These are phyloP conservation scores for Didymella keratinophila DNA, from an alignment of 2,329 filamentous ascomycete species.

Conservation along the genomic window DNA sequence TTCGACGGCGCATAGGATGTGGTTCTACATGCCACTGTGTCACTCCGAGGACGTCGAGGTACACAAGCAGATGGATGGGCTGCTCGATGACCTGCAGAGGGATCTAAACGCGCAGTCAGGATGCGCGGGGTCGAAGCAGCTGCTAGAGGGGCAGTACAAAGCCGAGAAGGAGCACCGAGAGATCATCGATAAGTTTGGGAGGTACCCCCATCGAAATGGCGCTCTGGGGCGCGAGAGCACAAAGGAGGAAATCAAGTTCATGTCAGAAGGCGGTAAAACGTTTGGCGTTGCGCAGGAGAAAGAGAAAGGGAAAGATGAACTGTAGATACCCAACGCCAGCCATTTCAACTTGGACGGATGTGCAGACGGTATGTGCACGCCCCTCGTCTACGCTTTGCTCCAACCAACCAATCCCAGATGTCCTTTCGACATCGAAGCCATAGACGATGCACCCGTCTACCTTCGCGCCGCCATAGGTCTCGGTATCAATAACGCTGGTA, in stretches of 20 bases:
- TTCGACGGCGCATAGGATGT: slow-evolving; percentile 56
- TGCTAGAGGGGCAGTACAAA: slow-evolving; percentile 42
- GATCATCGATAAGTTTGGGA: slow-evolving; percentile 63
- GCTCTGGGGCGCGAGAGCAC: slow-evolving; percentile 60
- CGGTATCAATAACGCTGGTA: not conserved
- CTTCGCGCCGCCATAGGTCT: not conserved
- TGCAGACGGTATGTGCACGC: too few relatives aligned
- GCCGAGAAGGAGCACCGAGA: slow-evolving; percentile 59
- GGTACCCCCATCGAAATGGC: slow-evolving; percentile 67
- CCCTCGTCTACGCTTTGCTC: too few relatives aligned
- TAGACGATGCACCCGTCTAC: not conserved
- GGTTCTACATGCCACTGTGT: slow-evolving; percentile 68
- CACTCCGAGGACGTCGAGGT: slow-evolving; percentile 62
- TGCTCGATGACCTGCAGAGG: slow-evolving; percentile 43
- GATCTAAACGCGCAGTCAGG: slow-evolving; percentile 44
- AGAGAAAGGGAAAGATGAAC: slow-evolving; percentile 13
- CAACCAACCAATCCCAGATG: not conserved
- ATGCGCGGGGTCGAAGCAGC: slow-evolving; percentile 40
- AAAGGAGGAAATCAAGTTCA: slow-evolving; percentile 59
- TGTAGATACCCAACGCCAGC: slow-evolving; percentile 1
- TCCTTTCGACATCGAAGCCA: not conserved
- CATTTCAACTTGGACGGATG: too few relatives aligned
- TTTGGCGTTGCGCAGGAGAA: slow-evolving; percentile 48
- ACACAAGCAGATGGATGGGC: slow-evolving; percentile 53
- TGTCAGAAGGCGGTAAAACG: slow-evolving; percentile 55